These are phyloP conservation scores for Colletotrichum somersetense DNA, from an alignment of 2,329 filamentous ascomycete species.

Conservation along the genomic window DNA sequence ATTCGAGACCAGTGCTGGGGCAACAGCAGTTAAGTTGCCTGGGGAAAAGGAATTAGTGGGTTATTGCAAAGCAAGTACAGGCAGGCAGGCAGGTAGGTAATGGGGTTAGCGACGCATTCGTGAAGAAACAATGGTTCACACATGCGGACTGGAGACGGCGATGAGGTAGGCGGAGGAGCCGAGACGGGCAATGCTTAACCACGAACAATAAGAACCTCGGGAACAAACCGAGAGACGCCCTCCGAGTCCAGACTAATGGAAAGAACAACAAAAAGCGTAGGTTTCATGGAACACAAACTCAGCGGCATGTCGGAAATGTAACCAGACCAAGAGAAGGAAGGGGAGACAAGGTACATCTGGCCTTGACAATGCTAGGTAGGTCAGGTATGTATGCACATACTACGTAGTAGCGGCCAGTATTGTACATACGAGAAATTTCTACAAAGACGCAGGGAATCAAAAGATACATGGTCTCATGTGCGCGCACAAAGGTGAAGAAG, in stretches of 20 bases:
- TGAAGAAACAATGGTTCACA: not conserved
- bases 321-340: not conserved
- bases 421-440: not conserved
- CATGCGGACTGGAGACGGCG: not conserved
- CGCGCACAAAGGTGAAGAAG: constrained; percentile 14
- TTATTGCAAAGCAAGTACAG: too few relatives aligned
- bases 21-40: too few relatives aligned
- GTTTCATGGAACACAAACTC: not conserved
- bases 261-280: not conserved
- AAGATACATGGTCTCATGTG: not conserved
- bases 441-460: constrained; percentile 4
- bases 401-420: constrained; percentile 1
- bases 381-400: not conserved
- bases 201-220: not conserved
- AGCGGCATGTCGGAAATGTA: not conserved
- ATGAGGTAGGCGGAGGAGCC: not conserved
- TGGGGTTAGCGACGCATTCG: not conserved
- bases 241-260: not conserved
- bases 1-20: not conserved
- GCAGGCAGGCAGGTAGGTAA: too few relatives aligned
- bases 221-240: not conserved
- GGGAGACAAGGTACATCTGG: not conserved
- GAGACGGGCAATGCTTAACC: not conserved
- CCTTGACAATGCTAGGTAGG: too few relatives aligned
- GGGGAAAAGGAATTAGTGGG: too few relatives aligned